Conservation (phyloP, 1,139 yeast genomes). For the Kodamaea alishanica region DNA sequence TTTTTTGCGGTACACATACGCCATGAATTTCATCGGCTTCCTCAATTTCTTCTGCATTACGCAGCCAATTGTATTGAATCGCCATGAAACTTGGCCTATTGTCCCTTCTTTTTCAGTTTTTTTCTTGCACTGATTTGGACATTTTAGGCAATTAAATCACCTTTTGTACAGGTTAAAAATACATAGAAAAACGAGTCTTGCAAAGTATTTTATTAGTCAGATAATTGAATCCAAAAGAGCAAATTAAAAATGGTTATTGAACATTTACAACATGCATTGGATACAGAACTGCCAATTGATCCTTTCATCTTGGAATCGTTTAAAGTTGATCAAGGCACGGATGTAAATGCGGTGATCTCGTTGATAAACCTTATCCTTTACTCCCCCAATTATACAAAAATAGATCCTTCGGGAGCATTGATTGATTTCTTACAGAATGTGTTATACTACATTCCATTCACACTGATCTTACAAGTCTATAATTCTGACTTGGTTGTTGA, state of each 20-base stretch:
- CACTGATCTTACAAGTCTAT: constrained; percentile 19
- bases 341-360: background rate
- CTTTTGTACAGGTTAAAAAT: too few species aligned
- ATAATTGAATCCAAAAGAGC: too few species aligned
- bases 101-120: too few species aligned
- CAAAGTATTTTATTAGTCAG: too few species aligned
- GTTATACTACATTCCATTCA: constrained; percentile 17
- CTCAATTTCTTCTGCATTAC: too few species aligned
- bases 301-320: background rate
- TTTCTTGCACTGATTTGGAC: too few species aligned
- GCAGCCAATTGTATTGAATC: too few species aligned
- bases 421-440: constrained; percentile 23
- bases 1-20: too few species aligned
- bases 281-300: background rate
- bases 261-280: background rate
- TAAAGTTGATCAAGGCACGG: background rate
- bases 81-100: too few species aligned
- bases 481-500: constrained; percentile 21
- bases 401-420: constrained; percentile 22
- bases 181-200: too few species aligned
- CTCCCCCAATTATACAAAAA: constrained; percentile 12
- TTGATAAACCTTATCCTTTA: constrained; percentile 3
- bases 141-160: too few species aligned
- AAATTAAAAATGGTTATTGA: background rate
- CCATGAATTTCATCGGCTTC: too few species aligned